Percentiles rank a stretch among this genome's conserved stretches.
Conservation (phyloP, 345 rosid species). For the Ceriops zippeliana region DNA sequence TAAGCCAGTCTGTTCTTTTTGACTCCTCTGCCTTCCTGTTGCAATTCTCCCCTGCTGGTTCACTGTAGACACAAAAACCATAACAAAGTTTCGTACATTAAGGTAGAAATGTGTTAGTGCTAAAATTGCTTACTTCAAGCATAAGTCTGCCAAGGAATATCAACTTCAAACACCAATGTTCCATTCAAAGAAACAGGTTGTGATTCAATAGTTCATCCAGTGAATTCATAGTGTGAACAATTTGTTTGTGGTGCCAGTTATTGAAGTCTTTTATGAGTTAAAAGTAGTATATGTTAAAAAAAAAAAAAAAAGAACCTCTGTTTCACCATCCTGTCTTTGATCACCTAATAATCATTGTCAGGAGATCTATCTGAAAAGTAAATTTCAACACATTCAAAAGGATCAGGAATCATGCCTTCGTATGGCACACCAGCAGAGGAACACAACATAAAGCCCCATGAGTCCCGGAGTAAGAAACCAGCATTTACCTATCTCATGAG, state of each 20-base stretch:
- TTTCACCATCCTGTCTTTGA: no score
- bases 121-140: not conserved
- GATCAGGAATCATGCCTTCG: constrained; percentile 52
- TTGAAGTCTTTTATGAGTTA: no score
- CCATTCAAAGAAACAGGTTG: no score
- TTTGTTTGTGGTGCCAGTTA: no score
- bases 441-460: constrained; percentile 92
- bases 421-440: constrained; percentile 95
- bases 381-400: not conserved
- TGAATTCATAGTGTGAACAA: no score
- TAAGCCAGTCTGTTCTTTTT: constrained; percentile 84
- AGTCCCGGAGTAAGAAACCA: constrained; percentile 86
- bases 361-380: not conserved
- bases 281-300: no score
- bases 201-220: no score
- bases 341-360: no score
- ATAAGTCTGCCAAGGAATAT: not conserved
- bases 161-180: not conserved
- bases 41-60: constrained; percentile 88
- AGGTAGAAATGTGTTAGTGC: not conserved
- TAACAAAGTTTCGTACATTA: not conserved
- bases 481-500: constrained; percentile 54
- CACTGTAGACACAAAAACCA: constrained; percentile 46
- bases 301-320: no score
- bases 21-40: constrained; percentile 83